Percentiles rank a stretch among this genome's conserved stretches.
Conservation (phyloP, 768 basidiomycete species). For the Piloderma croceum region DNA sequence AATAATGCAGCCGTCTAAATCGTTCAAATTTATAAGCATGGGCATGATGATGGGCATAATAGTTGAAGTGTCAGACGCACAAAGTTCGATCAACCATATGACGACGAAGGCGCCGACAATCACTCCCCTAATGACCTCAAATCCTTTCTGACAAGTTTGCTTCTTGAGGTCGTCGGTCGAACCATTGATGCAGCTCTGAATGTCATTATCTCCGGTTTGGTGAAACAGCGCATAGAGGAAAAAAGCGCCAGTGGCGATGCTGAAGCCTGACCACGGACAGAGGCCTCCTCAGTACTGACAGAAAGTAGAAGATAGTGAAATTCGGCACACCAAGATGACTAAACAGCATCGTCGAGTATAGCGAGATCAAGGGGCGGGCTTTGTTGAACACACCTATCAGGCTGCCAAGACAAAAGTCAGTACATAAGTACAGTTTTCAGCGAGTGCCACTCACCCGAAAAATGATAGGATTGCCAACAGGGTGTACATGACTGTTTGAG, state of each 20-base stretch:
- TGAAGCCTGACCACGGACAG: too few species aligned
- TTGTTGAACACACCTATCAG: conserved; percentile 44
- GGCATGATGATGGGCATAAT: neutral
- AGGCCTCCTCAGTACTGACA: too few species aligned
- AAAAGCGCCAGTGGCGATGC: conserved; percentile 44
- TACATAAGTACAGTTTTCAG: neutral
- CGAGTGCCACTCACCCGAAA: conserved; percentile 37
- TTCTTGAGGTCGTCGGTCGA: conserved; percentile 22
- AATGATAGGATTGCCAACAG: conserved; percentile 42
- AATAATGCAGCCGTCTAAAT: conserved; percentile 46
- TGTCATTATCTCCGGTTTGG: conserved; percentile 29
- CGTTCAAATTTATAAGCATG: conserved; percentile 5
- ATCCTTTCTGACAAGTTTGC: conserved; percentile 37
- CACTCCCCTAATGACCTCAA: conserved; percentile 38
- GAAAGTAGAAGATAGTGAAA: too few species aligned
- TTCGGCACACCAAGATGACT: conserved; percentile 43
- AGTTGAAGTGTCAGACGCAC: too few species aligned
- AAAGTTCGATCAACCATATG: conserved; percentile 50
- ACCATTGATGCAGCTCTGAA: conserved; percentile 35
- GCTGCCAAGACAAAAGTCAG: conserved; percentile 12
- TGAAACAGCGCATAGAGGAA: conserved; percentile 42
- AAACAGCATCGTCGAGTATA: conserved; percentile 39
- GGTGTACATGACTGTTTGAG: conserved; percentile 43
- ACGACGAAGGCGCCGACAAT: conserved; percentile 41
- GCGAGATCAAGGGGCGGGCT: conserved; percentile 35